Base-by-base conservation (phyloP, 2,329 filamentous ascomycete species). In the Aureobasidium melanogenum region DNA sequence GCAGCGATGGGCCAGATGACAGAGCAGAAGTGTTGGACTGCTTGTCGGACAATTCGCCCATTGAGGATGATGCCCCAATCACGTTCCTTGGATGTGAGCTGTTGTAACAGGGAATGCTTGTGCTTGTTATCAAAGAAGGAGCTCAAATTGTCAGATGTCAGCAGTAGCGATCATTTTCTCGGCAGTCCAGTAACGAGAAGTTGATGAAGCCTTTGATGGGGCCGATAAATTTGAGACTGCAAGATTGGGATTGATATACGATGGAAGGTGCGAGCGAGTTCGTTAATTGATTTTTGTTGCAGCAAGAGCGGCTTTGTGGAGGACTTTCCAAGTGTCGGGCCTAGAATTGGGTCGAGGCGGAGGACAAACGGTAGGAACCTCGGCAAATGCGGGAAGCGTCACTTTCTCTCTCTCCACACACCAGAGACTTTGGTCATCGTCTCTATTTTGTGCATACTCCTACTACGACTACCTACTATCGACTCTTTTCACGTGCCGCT, bases 1-100 rank as follows among this genome's bases (percentile, higher is more conserved):
- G 32, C 30, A 7, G 14, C 24, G 44, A 46, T 2, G 54, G 28
- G 15, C 24, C 17, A 12, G 19, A 3, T 38, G 54, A 26, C 54
- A 34, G 28, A 44, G 15, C n/a, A 44, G 39, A 43, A 56, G 54
- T 57, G 54, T 57, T 57, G 39, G 28, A 47, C 54, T 57, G 54
- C 30, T 57, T 47, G 41, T 46, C 54, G 38, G 39, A 14, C 32
- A 47, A 15, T 2, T 28, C 5, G 34, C 14, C 36, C 1, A 26
- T 30, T 2, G 32, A 8, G 1, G 28, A 10, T 3, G 1, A 14
- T 22, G 38, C 36, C 8, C 5, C 7, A 19, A 28, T 1, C 30
- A 38, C 14, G 22, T 28, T 34, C 24, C 32, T n/a, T 24, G 30
- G 17, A 14, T 19, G 12, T 30, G 4, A 3, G 15, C 2, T 26